A percentile compares a stretch with the other conserved stretches of the same genome.
phyloP scores from a whole-genome alignment of 441 rosid genomes.

The Corymbia citriodora region DNA sequence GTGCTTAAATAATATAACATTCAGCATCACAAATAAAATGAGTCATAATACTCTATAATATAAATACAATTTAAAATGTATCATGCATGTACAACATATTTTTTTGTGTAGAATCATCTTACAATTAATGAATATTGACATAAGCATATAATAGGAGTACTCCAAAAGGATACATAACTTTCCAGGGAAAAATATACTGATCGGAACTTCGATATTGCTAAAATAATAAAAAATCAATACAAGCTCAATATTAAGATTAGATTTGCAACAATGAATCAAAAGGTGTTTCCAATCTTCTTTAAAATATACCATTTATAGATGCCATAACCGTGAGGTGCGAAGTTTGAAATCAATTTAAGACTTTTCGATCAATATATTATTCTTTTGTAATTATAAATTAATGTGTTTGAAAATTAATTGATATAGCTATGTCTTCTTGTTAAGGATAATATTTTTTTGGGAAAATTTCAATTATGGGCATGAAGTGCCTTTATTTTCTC shows the following conservation, averaged over 20 bases:
- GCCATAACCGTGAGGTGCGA: accelerated
- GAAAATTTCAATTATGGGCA: no score
- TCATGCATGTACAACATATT: background rate
- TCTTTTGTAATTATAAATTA: no score
- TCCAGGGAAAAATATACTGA: background rate
- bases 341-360: background rate
- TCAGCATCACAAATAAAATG: background rate
- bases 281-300: background rate
- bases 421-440: background rate
- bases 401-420: no score
- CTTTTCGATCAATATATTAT: background rate
- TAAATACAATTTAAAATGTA: background rate
- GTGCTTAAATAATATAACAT: background rate
- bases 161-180: background rate
- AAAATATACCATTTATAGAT: background rate
- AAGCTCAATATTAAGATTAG: background rate
- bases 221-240: background rate
- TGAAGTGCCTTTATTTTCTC: no score
- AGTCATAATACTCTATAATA: background rate
- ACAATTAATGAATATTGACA: background rate
- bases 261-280: background rate
- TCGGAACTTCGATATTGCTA: background rate
- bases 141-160: background rate
- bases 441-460: background rate
- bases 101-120: background rate